Evolutionary conservation across 2,329 filamentous ascomycete species (phyloP).

Genomic region (Trichoderma guizhouense): DNA sequence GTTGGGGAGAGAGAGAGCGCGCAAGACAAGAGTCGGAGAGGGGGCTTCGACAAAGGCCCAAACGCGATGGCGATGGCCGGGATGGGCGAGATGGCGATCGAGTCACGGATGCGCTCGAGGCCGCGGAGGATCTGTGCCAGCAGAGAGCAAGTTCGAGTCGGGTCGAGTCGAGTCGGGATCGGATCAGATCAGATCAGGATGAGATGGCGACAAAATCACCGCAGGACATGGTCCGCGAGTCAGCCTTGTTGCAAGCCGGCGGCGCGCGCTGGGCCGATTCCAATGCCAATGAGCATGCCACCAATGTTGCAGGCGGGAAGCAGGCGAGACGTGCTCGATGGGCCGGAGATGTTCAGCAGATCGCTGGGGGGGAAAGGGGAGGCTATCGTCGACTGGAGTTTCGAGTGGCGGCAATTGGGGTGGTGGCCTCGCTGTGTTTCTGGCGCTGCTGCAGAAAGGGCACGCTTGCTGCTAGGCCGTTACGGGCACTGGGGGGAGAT

Average conservation of each 20-base stretch:
- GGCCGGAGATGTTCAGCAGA: background rate
- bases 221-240: conserved; percentile 35
- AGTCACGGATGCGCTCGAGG: conserved; percentile 28
- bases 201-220: conserved; percentile 30
- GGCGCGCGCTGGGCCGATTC: conserved; percentile 19
- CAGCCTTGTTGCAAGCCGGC: conserved; percentile 30
- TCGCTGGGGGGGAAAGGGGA: background rate
- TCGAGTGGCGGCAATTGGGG: conserved; percentile 11
- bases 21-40: conserved; percentile 18
- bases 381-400: conserved; percentile 11
- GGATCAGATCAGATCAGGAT: conserved; percentile 21
- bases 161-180: too few species aligned
- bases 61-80: background rate
- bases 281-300: conserved; percentile 24
- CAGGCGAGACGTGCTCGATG: background rate
- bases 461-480: conserved; percentile 6
- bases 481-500: conserved; percentile 6
- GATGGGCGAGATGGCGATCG: conserved; percentile 1
- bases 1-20: background rate
- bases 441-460: conserved; percentile 14
- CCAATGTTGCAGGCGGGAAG: background rate
- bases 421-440: background rate
- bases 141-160: conserved; percentile 25
- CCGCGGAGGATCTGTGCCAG: conserved; percentile 32
- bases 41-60: background rate